A percentile compares a stretch with the other conserved stretches of the same genome.
These are phyloP conservation scores for Raphidocelis subcapitata DNA, from an alignment of 139 green algal species.

Conservation along the genomic window DNA sequence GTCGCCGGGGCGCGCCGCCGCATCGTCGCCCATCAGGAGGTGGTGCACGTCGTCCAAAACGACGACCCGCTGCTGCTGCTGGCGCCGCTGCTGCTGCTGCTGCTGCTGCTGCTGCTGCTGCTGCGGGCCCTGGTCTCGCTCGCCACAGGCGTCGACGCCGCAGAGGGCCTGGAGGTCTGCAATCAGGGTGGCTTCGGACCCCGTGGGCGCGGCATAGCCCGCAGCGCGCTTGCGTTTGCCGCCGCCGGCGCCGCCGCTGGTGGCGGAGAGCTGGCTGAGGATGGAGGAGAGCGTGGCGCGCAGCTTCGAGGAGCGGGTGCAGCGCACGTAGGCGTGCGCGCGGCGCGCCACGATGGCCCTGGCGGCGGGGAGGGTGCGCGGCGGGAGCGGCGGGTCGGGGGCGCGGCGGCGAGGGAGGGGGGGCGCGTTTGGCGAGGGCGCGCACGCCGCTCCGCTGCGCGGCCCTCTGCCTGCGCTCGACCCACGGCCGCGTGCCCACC, in stretches of 20 bases:
- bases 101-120: neutral
- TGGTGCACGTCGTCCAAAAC: constrained; percentile 26
- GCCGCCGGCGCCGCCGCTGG: neutral
- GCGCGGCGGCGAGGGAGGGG: too few species aligned
- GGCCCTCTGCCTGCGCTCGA: neutral
- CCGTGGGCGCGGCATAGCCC: constrained; percentile 10
- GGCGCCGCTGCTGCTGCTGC: neutral
- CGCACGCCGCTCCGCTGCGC: neutral
- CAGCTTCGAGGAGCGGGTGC: constrained; percentile 6
- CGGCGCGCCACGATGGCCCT: neutral
- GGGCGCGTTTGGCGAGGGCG: neutral
- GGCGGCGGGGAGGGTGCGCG: neutral
- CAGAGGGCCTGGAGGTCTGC: constrained; percentile 7
- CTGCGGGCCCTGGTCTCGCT: neutral
- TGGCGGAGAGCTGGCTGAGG: neutral
- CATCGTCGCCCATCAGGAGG: constrained; percentile 10
- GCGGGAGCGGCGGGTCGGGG: neutral
- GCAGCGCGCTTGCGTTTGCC: constrained; percentile 12
- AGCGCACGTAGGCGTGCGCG: constrained; percentile 21
- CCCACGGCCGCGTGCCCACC: neutral
- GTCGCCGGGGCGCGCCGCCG: too few species aligned
- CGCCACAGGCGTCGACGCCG: neutral
- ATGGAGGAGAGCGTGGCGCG: constrained; percentile 4
- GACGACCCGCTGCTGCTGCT: constrained; percentile 7
- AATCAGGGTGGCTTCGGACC: constrained; percentile 17